These are phyloP conservation scores for Catharanthus roseus DNA, from an alignment of 257 asterid species.

Conservation along the genomic window DNA sequence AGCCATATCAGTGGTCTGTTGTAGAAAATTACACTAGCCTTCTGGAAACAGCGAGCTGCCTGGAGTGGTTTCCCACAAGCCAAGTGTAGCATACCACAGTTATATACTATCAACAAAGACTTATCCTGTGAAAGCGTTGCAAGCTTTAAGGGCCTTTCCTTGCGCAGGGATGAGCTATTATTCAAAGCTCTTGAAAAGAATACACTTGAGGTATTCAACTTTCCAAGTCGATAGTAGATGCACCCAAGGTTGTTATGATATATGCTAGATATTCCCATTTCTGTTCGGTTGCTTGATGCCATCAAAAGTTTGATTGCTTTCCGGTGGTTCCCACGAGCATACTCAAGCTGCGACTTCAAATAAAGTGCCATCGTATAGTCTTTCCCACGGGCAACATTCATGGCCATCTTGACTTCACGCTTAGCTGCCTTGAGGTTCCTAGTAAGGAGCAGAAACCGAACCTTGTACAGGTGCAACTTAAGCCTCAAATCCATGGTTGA, in stretches of 20 bases:
- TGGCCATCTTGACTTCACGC: slow-evolving; percentile 88
- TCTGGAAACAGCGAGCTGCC: slow-evolving; percentile 74
- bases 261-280: slow-evolving; percentile 61
- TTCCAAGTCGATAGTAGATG: slow-evolving; percentile 67
- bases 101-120: slow-evolving; percentile 56
- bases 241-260: slow-evolving; percentile 89
- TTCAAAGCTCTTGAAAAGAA: slow-evolving; percentile 73
- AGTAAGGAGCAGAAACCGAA: slow-evolving; percentile 61
- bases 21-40: slow-evolving; percentile 51
- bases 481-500: slow-evolving; percentile 59
- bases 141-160: slow-evolving; percentile 62
- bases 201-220: slow-evolving; percentile 59
- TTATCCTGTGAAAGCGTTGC: slow-evolving; percentile 58
- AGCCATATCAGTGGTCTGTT: slow-evolving; percentile 78
- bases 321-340: slow-evolving; percentile 70
- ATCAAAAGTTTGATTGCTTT: slow-evolving; percentile 78
- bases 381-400: slow-evolving; percentile 76
- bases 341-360: slow-evolving; percentile 89
- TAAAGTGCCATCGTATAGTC: slow-evolving; percentile 73
- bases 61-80: slow-evolving; percentile 72
- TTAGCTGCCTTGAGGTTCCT: slow-evolving; percentile 85
- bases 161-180: slow-evolving; percentile 39
- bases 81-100: slow-evolving; percentile 69
- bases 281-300: slow-evolving; percentile 57
- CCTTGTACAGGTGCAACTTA: slow-evolving; percentile 76